Evolutionary conservation across 2,329 filamentous ascomycete species (phyloP), one percentile per base, ranked within the genome.

Genomic region (Cordyceps sp.): DNA sequence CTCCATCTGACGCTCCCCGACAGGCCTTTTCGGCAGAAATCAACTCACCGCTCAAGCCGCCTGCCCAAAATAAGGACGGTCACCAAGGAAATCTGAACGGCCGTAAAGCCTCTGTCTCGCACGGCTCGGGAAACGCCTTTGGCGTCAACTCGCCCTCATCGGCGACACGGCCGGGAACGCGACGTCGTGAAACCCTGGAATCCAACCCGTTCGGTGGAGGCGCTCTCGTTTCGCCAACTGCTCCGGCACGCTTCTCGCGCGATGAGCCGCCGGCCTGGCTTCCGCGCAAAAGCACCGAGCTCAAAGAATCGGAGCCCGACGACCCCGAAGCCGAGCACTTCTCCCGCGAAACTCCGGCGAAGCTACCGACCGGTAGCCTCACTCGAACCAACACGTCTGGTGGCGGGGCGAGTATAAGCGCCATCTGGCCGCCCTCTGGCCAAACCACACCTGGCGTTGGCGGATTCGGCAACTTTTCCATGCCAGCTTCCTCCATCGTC

Each of bases 11-110:
- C 26, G 18, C 14, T 13, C 10, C 5, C 25, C 9, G 26, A 27
- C 52, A 93, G 79, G 62, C 80, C 39, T 94, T 94, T 55, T 58
- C 73, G 31, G 72, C 70, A 31, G 90, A 92, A 40, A 85, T 98
- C 49, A 98, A 96, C 54, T 94, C 90, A 23, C 80, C 85, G 22
- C 63, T 94, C 43, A 96, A 96, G 56, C 79, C 82, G 8, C 81
- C 82, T 15, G 71, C 74, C 21, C 78, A 82, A 47, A 88, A 82
- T 37, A 74, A 77, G 44, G 66, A 72, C 26, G 59, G 73, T 58
- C 54, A 65, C 52, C 51, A 67, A 52, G 53, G 67, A 55, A 52
- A 68, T 50, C 64, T 64, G 10, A 76, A 79, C 34, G 70, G 78
- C 30, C 80, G 88, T 35, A 94, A 93, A 58, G 65, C 75, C 13